Conservation (phyloP, 2,329 filamentous ascomycete genomes). For the Massarina eburnea region DNA sequence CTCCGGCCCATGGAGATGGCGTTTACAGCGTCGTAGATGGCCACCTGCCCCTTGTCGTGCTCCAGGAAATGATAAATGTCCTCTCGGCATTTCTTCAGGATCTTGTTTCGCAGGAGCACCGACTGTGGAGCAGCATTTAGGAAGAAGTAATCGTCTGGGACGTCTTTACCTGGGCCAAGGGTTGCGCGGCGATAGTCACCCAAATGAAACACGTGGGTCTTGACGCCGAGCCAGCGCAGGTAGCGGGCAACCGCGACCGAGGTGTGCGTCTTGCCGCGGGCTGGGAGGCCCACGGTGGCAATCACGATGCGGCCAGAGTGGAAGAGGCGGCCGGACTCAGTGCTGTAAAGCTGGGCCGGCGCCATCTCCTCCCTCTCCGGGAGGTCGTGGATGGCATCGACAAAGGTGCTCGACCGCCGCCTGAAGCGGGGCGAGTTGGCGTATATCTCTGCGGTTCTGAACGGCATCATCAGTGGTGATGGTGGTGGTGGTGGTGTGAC, state of each 20-base stretch:
- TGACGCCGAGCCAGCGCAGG: constrained; percentile 94
- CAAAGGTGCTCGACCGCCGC: constrained; percentile 91
- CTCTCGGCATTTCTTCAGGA: constrained; percentile 93
- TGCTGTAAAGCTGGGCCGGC: constrained; percentile 95
- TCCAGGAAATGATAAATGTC: constrained; percentile 97
- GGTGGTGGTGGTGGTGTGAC: constrained; percentile 11
- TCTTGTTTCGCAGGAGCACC: constrained; percentile 93
- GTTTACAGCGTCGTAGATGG: constrained; percentile 98
- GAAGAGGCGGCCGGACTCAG: constrained; percentile 94
- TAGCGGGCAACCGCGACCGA: constrained; percentile 95
- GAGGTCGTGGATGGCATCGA: constrained; percentile 95
- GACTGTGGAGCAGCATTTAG: constrained; percentile 90
- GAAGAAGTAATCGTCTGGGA: constrained; percentile 97
- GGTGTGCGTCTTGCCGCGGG: constrained; percentile 96
- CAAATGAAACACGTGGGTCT: constrained; percentile 95
- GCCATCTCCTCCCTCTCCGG: constrained; percentile 82
- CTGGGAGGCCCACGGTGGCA: constrained; percentile 92
- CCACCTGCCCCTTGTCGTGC: constrained; percentile 95
- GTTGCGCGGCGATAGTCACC: constrained; percentile 95
- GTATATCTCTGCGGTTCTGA: constrained; percentile 88
- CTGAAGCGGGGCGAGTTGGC: constrained; percentile 88
- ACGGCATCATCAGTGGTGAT: too few relatives aligned
- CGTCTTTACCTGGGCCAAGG: constrained; percentile 76
- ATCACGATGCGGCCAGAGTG: constrained; percentile 97
- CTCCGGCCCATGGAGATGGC: constrained; percentile 79